Base-by-base conservation (phyloP, 1,139 yeast genomes). In the Candida tetrigidarum region DNA sequence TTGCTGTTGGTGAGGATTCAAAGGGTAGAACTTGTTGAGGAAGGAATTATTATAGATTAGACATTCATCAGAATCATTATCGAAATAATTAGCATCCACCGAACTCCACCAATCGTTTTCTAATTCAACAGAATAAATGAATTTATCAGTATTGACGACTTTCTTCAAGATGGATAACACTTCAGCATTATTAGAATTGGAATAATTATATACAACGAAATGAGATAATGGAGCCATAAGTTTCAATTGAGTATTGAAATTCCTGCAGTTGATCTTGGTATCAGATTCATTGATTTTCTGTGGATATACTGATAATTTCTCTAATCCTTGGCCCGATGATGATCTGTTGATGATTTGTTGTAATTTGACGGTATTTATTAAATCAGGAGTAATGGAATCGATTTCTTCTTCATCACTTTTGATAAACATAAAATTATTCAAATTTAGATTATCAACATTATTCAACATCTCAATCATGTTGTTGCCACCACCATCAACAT, bases 161-260 rank as follows among this genome's bases (percentile, higher is more conserved):
- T 34, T 20, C 18, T 20, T 30, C 11, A 50, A 34, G 26, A 41
- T 27, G 41, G 38, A 30, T 1, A 56, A 46, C 23, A 47, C 14
- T 49, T 57, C 46, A 26, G 53, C 50, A 40, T 57, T 48, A 48
- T 50, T 28, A 50, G 53, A 18, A 19, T 26, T 7, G 18, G 55
- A 51, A 51, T 61, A 62, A 45, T 66, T 67, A 50, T 69, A 71
- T 10, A 70, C 50, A 2, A 71, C 53, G 45, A 70, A 69, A 44
- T 69, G 62, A 14, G 70, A 64, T 14, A 69, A 51, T 7, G 67
- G 60, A 1, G 72, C 68, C 62, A 64, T 62, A 37, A 71, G 51
- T 41, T 59, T 56, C n/a, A 63, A 50, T 49, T 71, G 77, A 27
- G 51, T 53, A 28, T 53, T 51, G 46, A 55, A 71, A 50, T 69